Base-by-base conservation (phyloP, 2,329 filamentous ascomycete species). In the Fusarium pilosicola region DNA sequence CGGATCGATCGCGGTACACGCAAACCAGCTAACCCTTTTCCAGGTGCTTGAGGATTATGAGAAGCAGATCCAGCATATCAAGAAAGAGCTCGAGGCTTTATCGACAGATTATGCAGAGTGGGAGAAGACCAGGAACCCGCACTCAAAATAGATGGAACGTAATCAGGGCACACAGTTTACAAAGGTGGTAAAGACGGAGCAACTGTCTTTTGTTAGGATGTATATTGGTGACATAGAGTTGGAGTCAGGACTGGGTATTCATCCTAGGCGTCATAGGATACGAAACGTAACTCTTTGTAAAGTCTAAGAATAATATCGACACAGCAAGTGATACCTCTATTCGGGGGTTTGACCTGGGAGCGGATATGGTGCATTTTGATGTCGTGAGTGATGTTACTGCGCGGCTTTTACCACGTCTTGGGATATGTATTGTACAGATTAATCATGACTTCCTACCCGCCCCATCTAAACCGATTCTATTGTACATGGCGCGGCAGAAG, bases 31-130 rank as follows among this genome's bases (percentile, higher is more conserved):
- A 42, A 51, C 55, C 10, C 11, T 28, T 11, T 24, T 24, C 1
- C 71, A 94, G 92, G 92, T 96, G 52, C 83, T 96, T 76, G 91
- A 93, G 77, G 93, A 95, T 79, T 96, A 95, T 81, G 92, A 95
- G 80, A 93, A 91, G 80, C 93, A 96, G 84, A 86, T 96, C 39
- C 86, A 89, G 79, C 92, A 95, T 80, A 85, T 97, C 71, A 93
- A 91, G 82, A 92, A 91, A 80, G 92, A 94, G 80, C 85, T 92
- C 20, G 91, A 92, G 79, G 86, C 88, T 57, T 85, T 91, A 73
- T 88, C 88, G 75, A 85, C 86, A 46, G 89, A 90, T 69, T 90
- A 87, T 68, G 84, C 86, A 18, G 83, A 86, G 32, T 90, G 88
- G 88, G 86, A 89, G 74, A 86, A 85, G 78, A 86, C 86, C 70